Evolutionary conservation across 441 rosid genomes (phyloP).

Genomic region (Eutrema salsugineum): DNA sequence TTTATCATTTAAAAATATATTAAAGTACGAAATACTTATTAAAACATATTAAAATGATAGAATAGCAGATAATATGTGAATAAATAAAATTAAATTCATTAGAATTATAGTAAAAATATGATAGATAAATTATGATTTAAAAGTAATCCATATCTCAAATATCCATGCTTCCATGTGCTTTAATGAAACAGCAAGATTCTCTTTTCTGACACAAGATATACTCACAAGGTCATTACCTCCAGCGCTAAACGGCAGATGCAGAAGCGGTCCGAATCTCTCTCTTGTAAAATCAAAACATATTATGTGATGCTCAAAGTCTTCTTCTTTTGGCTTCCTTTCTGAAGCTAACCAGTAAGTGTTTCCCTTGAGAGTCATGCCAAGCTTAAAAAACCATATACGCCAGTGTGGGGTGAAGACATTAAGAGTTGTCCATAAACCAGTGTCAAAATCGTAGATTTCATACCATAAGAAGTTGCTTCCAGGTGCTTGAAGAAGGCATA

Average conservation of each 20-base stretch:
- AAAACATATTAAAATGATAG: too few relatives aligned
- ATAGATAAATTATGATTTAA: too few relatives aligned
- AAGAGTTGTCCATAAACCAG: neutral
- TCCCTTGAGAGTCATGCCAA: neutral
- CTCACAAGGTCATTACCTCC: neutral
- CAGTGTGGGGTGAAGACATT: neutral
- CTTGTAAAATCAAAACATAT: neutral
- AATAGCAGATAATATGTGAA: too few relatives aligned
- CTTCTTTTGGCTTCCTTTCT: neutral
- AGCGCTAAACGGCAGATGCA: too few relatives aligned
- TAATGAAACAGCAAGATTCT: neutral
- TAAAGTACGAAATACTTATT: too few relatives aligned
- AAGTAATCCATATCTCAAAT: neutral
- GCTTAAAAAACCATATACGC: neutral
- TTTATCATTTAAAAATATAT: too few relatives aligned
- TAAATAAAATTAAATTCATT: too few relatives aligned
- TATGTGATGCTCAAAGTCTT: neutral
- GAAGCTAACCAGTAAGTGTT: too few relatives aligned
- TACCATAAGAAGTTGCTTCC: too few relatives aligned
- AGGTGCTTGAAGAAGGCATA: too few relatives aligned
- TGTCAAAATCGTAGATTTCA: neutral
- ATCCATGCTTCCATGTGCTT: neutral
- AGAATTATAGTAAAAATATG: too few relatives aligned
- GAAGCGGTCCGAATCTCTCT: neutral
- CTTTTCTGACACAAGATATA: neutral